These are phyloP conservation scores for Xanthoconium separans DNA, from an alignment of 1,284 basidiomycete genomes.

Conservation along the genomic window DNA sequence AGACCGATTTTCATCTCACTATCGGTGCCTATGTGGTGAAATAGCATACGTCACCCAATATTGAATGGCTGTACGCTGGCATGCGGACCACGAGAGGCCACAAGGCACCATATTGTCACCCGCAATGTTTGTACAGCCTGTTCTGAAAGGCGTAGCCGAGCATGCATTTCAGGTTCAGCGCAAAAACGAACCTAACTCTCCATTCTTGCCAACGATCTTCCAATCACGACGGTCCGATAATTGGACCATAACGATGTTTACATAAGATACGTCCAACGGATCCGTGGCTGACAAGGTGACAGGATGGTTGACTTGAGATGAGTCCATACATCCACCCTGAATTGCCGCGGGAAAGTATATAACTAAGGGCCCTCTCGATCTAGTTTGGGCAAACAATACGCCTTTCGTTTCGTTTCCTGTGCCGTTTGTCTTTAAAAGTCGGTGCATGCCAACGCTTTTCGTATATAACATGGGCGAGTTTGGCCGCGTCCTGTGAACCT, in stretches of 20 bases:
- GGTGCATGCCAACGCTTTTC: not conserved
- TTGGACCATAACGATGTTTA: not conserved
- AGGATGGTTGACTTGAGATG: not conserved
- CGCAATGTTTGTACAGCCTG: not conserved
- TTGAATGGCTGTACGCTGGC: not conserved
- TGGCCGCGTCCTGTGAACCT: not conserved
- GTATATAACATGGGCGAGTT: not conserved
- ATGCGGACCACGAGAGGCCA: too few species aligned
- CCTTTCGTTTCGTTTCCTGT: constrained; percentile 1
- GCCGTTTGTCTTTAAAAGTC: not conserved
- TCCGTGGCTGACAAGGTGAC: not conserved
- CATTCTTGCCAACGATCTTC: not conserved
- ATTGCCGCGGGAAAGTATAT: not conserved
- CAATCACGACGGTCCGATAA: not conserved
- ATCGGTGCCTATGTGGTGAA: not conserved
- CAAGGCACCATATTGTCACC: not conserved
- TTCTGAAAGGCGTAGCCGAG: not conserved
- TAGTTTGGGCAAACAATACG: not conserved
- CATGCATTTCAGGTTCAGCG: not conserved
- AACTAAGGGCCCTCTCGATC: not conserved
- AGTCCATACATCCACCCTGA: not conserved
- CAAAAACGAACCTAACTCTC: not conserved
- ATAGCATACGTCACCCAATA: not conserved
- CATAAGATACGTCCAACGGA: not conserved
- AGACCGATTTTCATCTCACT: not conserved